Evolutionary conservation across 2,329 filamentous ascomycete species (phyloP).

Genomic region (Lojkania enalia): DNA sequence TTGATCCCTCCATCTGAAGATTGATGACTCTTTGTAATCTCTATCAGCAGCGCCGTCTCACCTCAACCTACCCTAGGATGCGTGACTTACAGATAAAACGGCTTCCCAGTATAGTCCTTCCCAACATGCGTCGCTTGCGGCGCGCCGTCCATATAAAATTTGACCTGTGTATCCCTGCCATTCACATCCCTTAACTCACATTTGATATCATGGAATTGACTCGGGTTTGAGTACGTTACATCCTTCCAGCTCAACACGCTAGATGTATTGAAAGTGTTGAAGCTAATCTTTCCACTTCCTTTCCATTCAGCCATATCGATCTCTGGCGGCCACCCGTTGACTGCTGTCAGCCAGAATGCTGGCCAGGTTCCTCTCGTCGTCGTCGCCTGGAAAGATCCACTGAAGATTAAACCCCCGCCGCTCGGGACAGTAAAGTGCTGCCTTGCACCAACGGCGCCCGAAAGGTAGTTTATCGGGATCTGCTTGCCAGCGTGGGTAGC

Average conservation of each 20-base stretch:
- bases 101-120: slow-evolving; percentile 51
- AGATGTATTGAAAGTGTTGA: slow-evolving; percentile 60
- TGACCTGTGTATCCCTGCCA: slow-evolving; percentile 56
- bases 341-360: slow-evolving; percentile 62
- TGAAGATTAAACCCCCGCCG: slow-evolving; percentile 47
- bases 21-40: slow-evolving; percentile 35
- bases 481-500: slow-evolving; percentile 34
- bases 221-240: slow-evolving; percentile 53
- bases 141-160: slow-evolving; percentile 59
- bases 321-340: slow-evolving; percentile 61
- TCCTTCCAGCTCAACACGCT: slow-evolving; percentile 53
- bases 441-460: slow-evolving; percentile 52
- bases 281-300: slow-evolving; percentile 58
- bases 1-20: slow-evolving; percentile 40
- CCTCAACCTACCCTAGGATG: slow-evolving; percentile 7
- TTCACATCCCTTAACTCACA: slow-evolving; percentile 57
- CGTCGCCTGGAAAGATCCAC: slow-evolving; percentile 46
- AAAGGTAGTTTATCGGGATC: slow-evolving; percentile 56
- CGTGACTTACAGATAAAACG: slow-evolving; percentile 35
- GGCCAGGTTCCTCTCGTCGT: slow-evolving; percentile 57
- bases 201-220: slow-evolving; percentile 55
- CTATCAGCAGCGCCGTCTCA: not conserved
- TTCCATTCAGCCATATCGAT: slow-evolving; percentile 66
- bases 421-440: slow-evolving; percentile 46
- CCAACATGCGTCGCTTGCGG: slow-evolving; percentile 57